Evolutionary conservation across 345 rosid species (phyloP), one percentile per base, ranked within the genome.

Genomic region (Reutealis trisperma): DNA sequence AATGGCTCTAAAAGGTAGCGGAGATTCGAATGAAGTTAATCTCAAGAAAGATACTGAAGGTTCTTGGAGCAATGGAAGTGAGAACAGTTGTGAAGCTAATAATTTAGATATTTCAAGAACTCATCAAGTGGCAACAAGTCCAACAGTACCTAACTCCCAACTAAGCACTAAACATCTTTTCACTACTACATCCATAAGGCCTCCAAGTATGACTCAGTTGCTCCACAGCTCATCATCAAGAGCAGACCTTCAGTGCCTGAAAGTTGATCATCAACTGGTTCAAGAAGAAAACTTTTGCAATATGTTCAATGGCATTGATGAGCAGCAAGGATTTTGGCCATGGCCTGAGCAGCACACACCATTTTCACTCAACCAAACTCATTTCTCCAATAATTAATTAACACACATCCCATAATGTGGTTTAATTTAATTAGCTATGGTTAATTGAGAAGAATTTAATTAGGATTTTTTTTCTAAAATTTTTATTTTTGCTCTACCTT

Each of bases 51-150:
- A 92, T 79, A 80, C 82, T 16, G 79, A 73, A 55, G 88, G 81
- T 75, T 90, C 95, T 58, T 86, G 93, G 93, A 92, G 91, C 90
- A 88, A 89, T 78, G 97, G 84, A 51, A 90, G 92, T 63, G 89
- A 86, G 6, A 89, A 81, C 84, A 84, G 84, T 74, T 86, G 85
- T 54, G 97, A 90, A 63, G 80, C 83, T 32, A 90, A 89, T 75
- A 90, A 89, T 76, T 68, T 85, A 25, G 89, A 87, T 67, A 74
- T 83, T 22, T 83, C 90, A 79, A 89, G 88, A 81, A 82, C 76
- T 70, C 69, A 84, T 70, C 69, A 84, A 79, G 85, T 76, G 27
- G 82, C 77, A 64, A 84, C 81, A 74, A 87, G 85, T 45, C 86
- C 89, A 41, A 1, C 30, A 27, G 79, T 71, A 16, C 77, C 86